phyloP scores from a whole-genome alignment of 1,284 basidiomycete genomes.

The Ceratorhiza oryzae-sativae region DNA sequence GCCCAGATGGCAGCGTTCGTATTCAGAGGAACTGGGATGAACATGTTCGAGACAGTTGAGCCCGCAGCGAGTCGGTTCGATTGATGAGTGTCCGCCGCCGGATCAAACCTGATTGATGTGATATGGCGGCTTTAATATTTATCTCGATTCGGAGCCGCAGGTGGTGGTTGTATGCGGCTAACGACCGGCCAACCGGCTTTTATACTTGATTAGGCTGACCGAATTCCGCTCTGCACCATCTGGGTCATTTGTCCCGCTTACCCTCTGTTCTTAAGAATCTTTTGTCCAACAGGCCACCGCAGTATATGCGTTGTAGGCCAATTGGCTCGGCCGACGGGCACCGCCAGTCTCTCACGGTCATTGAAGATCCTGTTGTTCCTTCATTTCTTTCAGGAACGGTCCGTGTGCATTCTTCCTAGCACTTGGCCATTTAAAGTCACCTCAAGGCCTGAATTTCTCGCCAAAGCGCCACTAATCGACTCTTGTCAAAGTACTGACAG shows the following conservation, averaged over 20 bases:
- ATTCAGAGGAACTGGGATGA: conserved; percentile 17
- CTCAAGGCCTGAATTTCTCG: not conserved
- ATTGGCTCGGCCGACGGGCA: not conserved
- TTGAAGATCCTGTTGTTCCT: not conserved
- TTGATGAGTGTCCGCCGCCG: not conserved
- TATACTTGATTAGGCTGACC: not conserved
- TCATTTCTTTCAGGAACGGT: not conserved
- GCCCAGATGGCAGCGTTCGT: conserved; percentile 8
- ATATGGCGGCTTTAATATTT: not conserved
- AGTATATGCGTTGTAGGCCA: not conserved
- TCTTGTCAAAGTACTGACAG: not conserved
- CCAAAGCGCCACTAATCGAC: not conserved
- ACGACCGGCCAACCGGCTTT: not conserved
- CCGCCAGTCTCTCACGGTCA: too few relatives aligned
- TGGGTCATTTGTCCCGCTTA: not conserved
- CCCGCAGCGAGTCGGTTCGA: not conserved
- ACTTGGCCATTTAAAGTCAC: not conserved
- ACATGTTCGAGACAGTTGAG: not conserved
- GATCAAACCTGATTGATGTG: not conserved
- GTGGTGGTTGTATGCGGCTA: not conserved
- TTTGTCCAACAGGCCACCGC: not conserved
- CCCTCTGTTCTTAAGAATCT: not conserved
- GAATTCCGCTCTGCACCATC: not conserved
- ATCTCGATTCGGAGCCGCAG: not conserved
- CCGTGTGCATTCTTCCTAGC: not conserved